Base-by-base conservation (phyloP, 2,329 filamentous ascomycete genomes). In the Parastagonospora nodorum region DNA sequence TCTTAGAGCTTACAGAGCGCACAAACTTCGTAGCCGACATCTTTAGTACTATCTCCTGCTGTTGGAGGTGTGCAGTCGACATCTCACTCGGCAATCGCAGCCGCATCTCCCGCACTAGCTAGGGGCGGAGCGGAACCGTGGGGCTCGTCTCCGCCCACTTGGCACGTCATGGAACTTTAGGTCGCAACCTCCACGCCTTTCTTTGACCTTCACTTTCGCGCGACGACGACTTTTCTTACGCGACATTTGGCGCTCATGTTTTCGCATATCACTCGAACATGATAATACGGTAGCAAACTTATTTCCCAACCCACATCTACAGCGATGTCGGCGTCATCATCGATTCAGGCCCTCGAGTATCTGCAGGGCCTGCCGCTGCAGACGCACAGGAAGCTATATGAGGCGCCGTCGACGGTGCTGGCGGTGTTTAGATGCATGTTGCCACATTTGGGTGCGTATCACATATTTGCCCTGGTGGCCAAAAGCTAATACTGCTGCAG, bases 361-460 rank as follows among this genome's bases (percentile, higher is more conserved):
- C 87, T 97, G 72, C 92, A 97, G 82, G 86, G 88, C 72, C 87
- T 96, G 67, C 90, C 90, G 42, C 91, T 92, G 58, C 91, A 89
- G 36, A 95, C 91, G 31, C 96, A 97, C 75, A 85, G 86, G 71
- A 89, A 90, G 74, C 83, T 99, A 39, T 99, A 99, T 81, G 89
- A 92, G 77, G 92, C 97, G 80, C 94, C 94, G 28, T 96, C 93
- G 36, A 96, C 94, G 1, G 89, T 92, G 32, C 86, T 99, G 60
- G 94, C 94, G 61, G 92, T 99, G 67, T 97, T 97, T 74, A 86
- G 94, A 62, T 92, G 94, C 77, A 97, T 99, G 92, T 84, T 99
- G 51, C 91, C 94, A 50, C 89, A 95, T 69, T 78, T 97, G 55
- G 91, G 89, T 92, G 80, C 67, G 47, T 37, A 46, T 5, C 9